Percentiles rank a stretch among this genome's conserved stretches.
phyloP scores from a whole-genome alignment of 345 rosid genomes.

The Iberis pinnata region DNA sequence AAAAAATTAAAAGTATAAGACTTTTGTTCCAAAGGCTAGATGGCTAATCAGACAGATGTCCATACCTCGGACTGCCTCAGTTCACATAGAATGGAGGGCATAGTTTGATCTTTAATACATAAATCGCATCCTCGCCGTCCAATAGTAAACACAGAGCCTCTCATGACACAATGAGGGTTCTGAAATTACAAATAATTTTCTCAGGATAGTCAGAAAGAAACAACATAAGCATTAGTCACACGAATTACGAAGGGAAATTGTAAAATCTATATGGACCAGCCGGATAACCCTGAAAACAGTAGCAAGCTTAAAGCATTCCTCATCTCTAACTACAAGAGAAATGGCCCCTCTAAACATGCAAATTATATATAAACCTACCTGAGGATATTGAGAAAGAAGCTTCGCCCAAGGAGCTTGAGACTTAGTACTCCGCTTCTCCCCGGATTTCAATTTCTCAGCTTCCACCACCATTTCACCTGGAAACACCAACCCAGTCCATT shows the following conservation, averaged over 20 bases:
- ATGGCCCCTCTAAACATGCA: neutral
- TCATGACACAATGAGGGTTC: slow-evolving; percentile 70
- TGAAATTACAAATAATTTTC: slow-evolving; percentile 30
- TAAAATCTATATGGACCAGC: neutral
- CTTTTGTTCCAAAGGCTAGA: neutral
- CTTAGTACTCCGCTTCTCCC: slow-evolving; percentile 31
- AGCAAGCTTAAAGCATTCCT: no score
- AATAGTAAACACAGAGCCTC: slow-evolving; percentile 54
- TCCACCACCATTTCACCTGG: slow-evolving; percentile 32
- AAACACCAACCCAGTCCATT: neutral
- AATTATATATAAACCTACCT: slow-evolving; percentile 39
- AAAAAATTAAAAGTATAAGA: slow-evolving; percentile 11
- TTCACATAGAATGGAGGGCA: slow-evolving; percentile 59
- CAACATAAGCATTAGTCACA: slow-evolving; percentile 4
- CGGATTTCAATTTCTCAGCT: slow-evolving; percentile 20
- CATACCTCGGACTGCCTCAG: slow-evolving; percentile 73
- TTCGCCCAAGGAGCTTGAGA: slow-evolving; percentile 90
- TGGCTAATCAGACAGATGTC: neutral
- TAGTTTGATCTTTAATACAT: slow-evolving; percentile 57
- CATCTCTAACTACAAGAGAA: no score
- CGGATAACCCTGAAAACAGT: no score
- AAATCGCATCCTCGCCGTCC: slow-evolving; percentile 78
- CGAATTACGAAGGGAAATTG: neutral
- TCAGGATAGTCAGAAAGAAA: slow-evolving; percentile 5
- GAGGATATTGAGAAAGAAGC: slow-evolving; percentile 77